Evolutionary conservation across 2,329 filamentous ascomycete species (phyloP), one percentile per base, ranked within the genome.

Genomic region (Camillea tinctor): DNA sequence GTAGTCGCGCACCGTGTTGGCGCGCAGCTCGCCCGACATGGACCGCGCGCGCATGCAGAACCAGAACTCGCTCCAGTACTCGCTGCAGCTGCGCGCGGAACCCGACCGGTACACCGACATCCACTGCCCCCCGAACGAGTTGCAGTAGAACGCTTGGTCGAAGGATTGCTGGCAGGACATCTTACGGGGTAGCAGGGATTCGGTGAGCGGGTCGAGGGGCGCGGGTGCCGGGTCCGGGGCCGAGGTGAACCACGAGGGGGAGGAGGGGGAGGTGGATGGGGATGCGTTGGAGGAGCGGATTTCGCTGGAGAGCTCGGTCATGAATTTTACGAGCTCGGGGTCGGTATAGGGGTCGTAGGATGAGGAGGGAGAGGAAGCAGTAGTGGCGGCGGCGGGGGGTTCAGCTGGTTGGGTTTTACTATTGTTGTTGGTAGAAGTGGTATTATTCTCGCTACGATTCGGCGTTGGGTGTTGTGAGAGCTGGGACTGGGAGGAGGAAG

Each of bases 1-100:
- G 75, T 88, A 86, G 53, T 86, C 85, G 61, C 81, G 80, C 58
- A 96, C 83, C 68, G 82, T 81, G 56, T 80, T 83, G 61, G 84
- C 86, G 69, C 86, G 86, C 66, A 86, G 78, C 50, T 81, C 77
- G 22, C 85, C 83, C 0, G 81, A 75, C 70, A 87, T 87, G 1
- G 83, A 82, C 69, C 89, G 88, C 44, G 88, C 88, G 65, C 91
- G 88, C 93, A 98, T 97, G 81, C 95, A 99, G 79, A 97, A 94
- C 91, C 93, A 96, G 77, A 97, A 98, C 75, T 97, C 91, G 62
- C 89, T 85, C 93, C 94, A 97, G 64, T 93, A 88, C 66, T 96
- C 90, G 63, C 82, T 86, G 81, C 95, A 99, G 3, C 85, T 83
- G 51, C 89, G 86, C 70, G 96, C 79, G 50, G 81, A 79, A 63